A percentile compares a stretch with the other conserved stretches of the same genome.
Evolutionary conservation across 2,329 filamentous ascomycete species (phyloP).

Genomic region (Pseudogymnoascus pannorum): DNA sequence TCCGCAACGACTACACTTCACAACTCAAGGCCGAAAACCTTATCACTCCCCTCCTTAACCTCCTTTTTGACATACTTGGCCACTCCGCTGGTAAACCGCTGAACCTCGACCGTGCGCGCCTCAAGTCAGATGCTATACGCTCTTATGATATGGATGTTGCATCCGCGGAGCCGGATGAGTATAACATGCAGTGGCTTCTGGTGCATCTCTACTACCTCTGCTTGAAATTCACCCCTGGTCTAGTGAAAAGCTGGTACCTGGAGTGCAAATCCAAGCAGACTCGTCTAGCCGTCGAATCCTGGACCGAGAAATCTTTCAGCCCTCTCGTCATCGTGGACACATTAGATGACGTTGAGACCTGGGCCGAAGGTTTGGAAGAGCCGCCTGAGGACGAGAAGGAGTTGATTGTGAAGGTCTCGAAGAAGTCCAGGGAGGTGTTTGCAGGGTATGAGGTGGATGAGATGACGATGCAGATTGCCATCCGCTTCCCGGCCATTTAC

Average conservation of each 20-base stretch:
- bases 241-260: slow-evolving; percentile 80
- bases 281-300: slow-evolving; percentile 68
- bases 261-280: slow-evolving; percentile 76
- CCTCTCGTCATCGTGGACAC: slow-evolving; percentile 58
- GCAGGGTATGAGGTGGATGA: slow-evolving; percentile 87
- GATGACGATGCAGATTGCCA: slow-evolving; percentile 71
- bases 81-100: slow-evolving; percentile 67
- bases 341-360: slow-evolving; percentile 60
- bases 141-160: slow-evolving; percentile 46
- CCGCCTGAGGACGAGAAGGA: slow-evolving; percentile 46
- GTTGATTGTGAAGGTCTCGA: slow-evolving; percentile 62
- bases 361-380: slow-evolving; percentile 50
- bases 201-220: slow-evolving; percentile 80
- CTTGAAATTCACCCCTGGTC: slow-evolving; percentile 67
- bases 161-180: slow-evolving; percentile 55
- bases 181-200: slow-evolving; percentile 74
- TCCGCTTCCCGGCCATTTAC: slow-evolving; percentile 73
- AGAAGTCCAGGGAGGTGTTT: slow-evolving; percentile 65
- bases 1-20: slow-evolving; percentile 73
- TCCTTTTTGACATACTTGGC: slow-evolving; percentile 78
- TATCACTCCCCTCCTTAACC: slow-evolving; percentile 62
- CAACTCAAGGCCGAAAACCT: slow-evolving; percentile 69
- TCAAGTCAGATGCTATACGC: slow-evolving; percentile 49
- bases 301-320: slow-evolving; percentile 81
- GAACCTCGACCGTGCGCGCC: slow-evolving; percentile 62